These are phyloP conservation scores for Microdochium bolleyi DNA, from an alignment of 2,329 filamentous ascomycete species.

Conservation along the genomic window DNA sequence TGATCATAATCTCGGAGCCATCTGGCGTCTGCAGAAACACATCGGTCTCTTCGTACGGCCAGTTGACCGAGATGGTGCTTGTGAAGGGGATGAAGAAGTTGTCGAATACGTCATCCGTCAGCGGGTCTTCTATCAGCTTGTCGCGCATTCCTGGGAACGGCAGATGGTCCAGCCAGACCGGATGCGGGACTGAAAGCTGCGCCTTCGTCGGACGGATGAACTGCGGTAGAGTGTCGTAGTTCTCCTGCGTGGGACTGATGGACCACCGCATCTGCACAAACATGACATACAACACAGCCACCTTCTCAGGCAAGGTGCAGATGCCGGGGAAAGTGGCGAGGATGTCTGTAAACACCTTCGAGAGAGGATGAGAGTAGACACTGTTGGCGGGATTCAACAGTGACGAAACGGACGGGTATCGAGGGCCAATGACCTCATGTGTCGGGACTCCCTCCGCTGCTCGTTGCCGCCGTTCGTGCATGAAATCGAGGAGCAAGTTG, in stretches of 20 bases:
- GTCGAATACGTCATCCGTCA: slow-evolving; percentile 56
- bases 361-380: slow-evolving; percentile 64
- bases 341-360: slow-evolving; percentile 80
- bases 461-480: slow-evolving; percentile 59
- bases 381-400: slow-evolving; percentile 63
- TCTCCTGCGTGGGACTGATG: slow-evolving; percentile 69
- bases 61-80: slow-evolving; percentile 67
- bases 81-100: slow-evolving; percentile 81
- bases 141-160: slow-evolving; percentile 76
- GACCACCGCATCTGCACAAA: slow-evolving; percentile 83
- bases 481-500: slow-evolving; percentile 70
- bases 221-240: slow-evolving; percentile 68
- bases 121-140: slow-evolving; percentile 11
- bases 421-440: slow-evolving; percentile 63
- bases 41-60: slow-evolving; percentile 72
- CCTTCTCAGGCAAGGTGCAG: slow-evolving; percentile 68
- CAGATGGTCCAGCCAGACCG: slow-evolving; percentile 75
- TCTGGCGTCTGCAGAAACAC: slow-evolving; percentile 47
- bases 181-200: slow-evolving; percentile 62
- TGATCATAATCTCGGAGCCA: slow-evolving; percentile 59
- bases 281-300: slow-evolving; percentile 79
- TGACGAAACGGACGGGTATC: slow-evolving; percentile 72
- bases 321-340: slow-evolving; percentile 77
- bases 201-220: slow-evolving; percentile 61
- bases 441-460: slow-evolving; percentile 56